Percentiles rank a stretch among this genome's conserved stretches.
phyloP scores from a whole-genome alignment of 78 protist genomes.

The Dictyostelium purpureum region DNA sequence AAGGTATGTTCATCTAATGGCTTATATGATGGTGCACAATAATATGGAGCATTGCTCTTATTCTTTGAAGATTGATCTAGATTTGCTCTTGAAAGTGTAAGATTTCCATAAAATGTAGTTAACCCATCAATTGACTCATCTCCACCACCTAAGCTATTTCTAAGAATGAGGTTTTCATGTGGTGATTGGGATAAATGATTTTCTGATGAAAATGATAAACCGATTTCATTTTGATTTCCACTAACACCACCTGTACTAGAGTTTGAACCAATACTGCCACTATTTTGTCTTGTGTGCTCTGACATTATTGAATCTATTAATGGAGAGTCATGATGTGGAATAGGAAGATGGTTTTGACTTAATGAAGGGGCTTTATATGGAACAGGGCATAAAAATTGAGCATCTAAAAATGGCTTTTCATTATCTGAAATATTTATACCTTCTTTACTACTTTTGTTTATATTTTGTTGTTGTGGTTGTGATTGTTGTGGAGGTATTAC shows the following conservation, averaged over 20 bases:
- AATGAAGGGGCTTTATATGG: slow-evolving; percentile 75
- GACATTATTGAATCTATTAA: no score
- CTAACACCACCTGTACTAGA: neutral
- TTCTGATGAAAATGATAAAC: neutral
- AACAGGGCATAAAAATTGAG: slow-evolving; percentile 27
- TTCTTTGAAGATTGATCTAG: neutral
- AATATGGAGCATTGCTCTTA: slow-evolving; percentile 39
- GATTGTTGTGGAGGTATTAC: neutral
- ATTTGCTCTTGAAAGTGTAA: slow-evolving; percentile 36
- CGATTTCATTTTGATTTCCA: neutral
- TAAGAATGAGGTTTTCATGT: neutral
- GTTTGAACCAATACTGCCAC: neutral
- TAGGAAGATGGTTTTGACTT: slow-evolving; percentile 17
- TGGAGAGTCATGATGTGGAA: neutral
- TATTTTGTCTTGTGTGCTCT: neutral
- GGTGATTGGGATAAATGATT: neutral
- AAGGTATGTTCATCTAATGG: slow-evolving; percentile 55
- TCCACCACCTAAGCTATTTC: neutral
- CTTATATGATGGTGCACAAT: slow-evolving; percentile 73
- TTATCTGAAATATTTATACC: neutral
- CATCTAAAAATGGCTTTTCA: slow-evolving; percentile 12
- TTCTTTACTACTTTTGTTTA: neutral
- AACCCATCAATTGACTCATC: slow-evolving; percentile 50
- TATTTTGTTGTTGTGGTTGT: neutral
- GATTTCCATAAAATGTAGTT: slow-evolving; percentile 21